Base-by-base conservation (phyloP, 2,329 filamentous ascomycete species). In the Verticillium nubilum region DNA sequence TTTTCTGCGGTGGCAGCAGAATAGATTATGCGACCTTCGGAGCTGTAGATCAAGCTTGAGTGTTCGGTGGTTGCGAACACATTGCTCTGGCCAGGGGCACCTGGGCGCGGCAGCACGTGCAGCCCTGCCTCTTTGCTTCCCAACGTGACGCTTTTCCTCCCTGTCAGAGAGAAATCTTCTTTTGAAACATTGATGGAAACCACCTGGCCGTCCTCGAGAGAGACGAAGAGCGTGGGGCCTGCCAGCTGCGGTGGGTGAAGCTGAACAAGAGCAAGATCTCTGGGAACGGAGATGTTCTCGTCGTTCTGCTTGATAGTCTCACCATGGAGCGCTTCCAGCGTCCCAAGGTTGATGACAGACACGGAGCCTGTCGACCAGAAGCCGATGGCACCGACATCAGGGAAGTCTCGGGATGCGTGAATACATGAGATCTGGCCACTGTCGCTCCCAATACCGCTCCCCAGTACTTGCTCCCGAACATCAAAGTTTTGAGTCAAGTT, bases 21-120 rank as follows among this genome's bases (percentile, higher is more conserved):
- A 75, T 96, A 99, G 1, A 97, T 86, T 47, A 97, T 89, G 25
- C 93, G 85, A 1, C 90, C 91, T 69, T 97, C 92, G 0, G 88
- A 87, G 9, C 90, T 90, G 70, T 99, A 97, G 55, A 99, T 97
- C 58, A 99, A 76, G 63, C 91, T 97, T 0, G 95, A 91, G 69
- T 97, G 92, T 68, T 99, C 95, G 60, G 92, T 97, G 0, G 92
- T 96, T 0, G 92, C 92, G 70, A 99, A 96, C 0, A 99, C 87
- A 66, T 90, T 96, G 70, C 83, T 90, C 0, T 91, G 76, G 0
- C 83, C 85, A 54, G 87, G 78, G 1, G 79, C 79, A 56, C 88
- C 61, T 12, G 61, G 59, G 13, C 61, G 84, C 0, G 92, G 91
- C 2, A 99, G 76, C 25, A 90, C 80, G 60, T 94, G 89, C 67